Base-by-base conservation (phyloP, 148 eudicot genomes). In the Cornus controversa region DNA sequence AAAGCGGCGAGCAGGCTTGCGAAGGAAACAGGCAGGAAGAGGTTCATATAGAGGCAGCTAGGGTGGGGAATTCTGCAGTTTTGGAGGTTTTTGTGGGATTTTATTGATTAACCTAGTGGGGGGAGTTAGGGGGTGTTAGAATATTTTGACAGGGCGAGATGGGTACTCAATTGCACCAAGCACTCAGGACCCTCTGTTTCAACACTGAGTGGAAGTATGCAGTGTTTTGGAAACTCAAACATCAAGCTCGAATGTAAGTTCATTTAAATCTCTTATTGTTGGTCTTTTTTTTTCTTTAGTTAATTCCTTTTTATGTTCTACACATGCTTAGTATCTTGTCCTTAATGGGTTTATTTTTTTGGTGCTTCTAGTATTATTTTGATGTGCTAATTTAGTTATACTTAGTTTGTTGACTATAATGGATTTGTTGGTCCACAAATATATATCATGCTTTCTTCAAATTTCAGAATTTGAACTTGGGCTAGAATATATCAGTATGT, bases 11-110 rank as follows among this genome's bases (percentile, higher is more conserved):
- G 91, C 91, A 47, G 92, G 97, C 84, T 90, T 94, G 80, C 85
- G 95, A 80, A 94, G 94, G 89, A 93, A 94, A 79, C 98, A 94
- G 64, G 98, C 98, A 18, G 97, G 97, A 24, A 91, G 98, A 90
- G 98, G 98, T 75, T 94, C 98, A 82, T 94, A 94, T 75, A 91
- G 98, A 74, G 98, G 91, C 69, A 94, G 98, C 75, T 94, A 94
- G 97, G 82, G 76, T 85, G 81, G 8, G 60, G 37, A 42, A 14
- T 71, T 71, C 54, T n/a, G 23, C 6, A 23, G 36, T 54, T 34
- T 79, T 89, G 73, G 81, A n/a, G 83, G 72, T 73, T 82, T 84
- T 85, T 80, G 69, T 79, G 83, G 84, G 86, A 78, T 74, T 75
- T 81, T 53, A 68, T 83, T 79, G 78, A 76, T 82, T 79, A 75